These are phyloP conservation scores for Lasiodiplodia sp. DNA, from an alignment of 2,329 filamentous ascomycete species.

Conservation along the genomic window DNA sequence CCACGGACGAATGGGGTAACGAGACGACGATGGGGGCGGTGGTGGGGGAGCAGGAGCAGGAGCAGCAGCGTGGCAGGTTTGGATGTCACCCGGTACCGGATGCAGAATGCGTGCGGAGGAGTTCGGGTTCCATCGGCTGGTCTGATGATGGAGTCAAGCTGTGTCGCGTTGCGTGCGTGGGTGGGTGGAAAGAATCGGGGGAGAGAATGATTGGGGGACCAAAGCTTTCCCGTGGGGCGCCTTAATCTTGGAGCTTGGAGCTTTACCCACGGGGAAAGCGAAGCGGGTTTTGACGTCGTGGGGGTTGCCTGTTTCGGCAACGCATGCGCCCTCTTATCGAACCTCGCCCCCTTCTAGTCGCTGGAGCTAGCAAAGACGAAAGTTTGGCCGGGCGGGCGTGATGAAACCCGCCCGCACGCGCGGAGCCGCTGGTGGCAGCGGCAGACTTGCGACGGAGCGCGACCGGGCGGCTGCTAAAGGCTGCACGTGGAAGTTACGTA, in stretches of 20 bases:
- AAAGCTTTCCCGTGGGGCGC: constrained; percentile 24
- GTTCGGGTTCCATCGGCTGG: neutral
- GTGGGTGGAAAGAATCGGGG: constrained; percentile 2
- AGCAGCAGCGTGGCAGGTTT: too few species aligned
- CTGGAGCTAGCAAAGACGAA: neutral
- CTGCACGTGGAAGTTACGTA: neutral
- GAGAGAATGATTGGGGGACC: neutral
- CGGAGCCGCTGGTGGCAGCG: neutral
- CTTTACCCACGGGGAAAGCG: constrained; percentile 20
- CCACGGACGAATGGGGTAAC: neutral
- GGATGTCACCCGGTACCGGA: neutral
- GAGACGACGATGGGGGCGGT: neutral
- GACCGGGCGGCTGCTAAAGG: neutral
- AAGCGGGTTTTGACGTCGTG: neutral
- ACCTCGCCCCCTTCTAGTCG: neutral
- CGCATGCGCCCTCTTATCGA: constrained; percentile 17
- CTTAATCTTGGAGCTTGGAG: constrained; percentile 19
- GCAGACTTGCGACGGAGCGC: neutral
- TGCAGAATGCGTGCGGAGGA: neutral
- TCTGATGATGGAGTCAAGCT: neutral
- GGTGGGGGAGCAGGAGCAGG: too few species aligned
- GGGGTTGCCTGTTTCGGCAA: constrained; percentile 1
- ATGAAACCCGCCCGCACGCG: neutral
- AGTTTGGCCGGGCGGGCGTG: neutral
- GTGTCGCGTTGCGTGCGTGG: neutral